Percentiles rank a stretch among this genome's conserved stretches.
phyloP scores from a whole-genome alignment of 176 grass and related monocot species.

The Chloris gayana region DNA sequence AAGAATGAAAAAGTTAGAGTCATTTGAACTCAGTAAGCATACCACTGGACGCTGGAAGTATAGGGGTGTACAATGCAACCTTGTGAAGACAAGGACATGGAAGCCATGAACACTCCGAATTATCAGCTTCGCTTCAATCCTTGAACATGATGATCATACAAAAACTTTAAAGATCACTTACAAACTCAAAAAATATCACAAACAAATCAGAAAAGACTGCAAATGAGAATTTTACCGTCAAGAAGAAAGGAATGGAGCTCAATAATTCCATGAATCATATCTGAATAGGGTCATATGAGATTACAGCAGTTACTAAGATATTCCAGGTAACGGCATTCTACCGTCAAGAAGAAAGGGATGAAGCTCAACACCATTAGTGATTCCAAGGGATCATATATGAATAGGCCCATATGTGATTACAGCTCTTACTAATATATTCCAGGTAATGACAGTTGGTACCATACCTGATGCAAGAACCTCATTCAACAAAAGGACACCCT shows the following conservation, averaged over 20 bases:
- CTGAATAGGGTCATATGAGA: conserved; percentile 55
- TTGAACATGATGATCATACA: not conserved
- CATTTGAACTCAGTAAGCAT: conserved; percentile 27
- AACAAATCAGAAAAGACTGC: conserved; percentile 13
- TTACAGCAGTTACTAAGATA: conserved; percentile 83
- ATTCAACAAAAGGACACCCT: conserved; percentile 67
- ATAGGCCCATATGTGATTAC: conserved; percentile 62
- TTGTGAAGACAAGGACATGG: not conserved
- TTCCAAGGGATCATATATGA: conserved; percentile 46
- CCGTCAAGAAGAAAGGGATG: conserved; percentile 14
- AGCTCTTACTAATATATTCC: conserved; percentile 87
- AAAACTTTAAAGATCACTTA: conserved; percentile 1
- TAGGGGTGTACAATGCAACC: not conserved
- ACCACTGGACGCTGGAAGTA: not conserved
- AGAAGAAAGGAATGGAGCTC: conserved; percentile 18
- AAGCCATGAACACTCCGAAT: not conserved
- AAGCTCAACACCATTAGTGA: conserved; percentile 34
- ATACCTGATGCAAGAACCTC: conserved; percentile 66
- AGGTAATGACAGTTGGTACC: conserved; percentile 79
- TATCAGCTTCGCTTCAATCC: not conserved
- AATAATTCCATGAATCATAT: conserved; percentile 42
- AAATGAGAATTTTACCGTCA: not conserved
- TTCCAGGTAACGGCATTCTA: conserved; percentile 76
- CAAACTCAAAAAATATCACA: not conserved
- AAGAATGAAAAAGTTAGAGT: no score